Conservation (phyloP, 2,329 filamentous ascomycete species). For the Xylaria sp. region DNA sequence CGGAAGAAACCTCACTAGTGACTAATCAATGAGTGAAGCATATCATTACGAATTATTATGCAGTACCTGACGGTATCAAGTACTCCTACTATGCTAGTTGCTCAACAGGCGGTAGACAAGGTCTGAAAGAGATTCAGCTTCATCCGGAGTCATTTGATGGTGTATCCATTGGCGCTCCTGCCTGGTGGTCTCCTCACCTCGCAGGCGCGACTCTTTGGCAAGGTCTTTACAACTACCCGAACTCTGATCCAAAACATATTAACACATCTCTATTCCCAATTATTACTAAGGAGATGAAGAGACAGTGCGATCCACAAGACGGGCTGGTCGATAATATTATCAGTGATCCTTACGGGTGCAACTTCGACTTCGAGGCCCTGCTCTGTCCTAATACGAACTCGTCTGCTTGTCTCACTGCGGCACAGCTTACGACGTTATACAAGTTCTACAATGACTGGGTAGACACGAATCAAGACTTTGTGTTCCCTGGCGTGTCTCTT, state of each 20-base stretch:
- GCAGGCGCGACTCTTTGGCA: constrained; percentile 50
- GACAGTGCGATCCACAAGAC: constrained; percentile 57
- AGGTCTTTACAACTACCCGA: constrained; percentile 56
- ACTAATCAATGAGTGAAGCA: constrained; percentile 44
- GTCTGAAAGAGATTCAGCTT: constrained; percentile 62
- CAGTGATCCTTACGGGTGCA: constrained; percentile 54
- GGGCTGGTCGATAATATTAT: constrained; percentile 56
- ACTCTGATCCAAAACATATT: constrained; percentile 55
- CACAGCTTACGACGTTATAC: constrained; percentile 52
- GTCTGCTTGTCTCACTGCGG: constrained; percentile 51
- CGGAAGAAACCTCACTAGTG: neutral
- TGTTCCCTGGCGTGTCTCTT: constrained; percentile 44
- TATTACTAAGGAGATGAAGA: constrained; percentile 54
- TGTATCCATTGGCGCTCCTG: constrained; percentile 61
- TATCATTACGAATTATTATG: constrained; percentile 61
- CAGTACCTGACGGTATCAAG: constrained; percentile 47
- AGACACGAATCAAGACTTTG: constrained; percentile 42
- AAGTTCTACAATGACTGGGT: constrained; percentile 47
- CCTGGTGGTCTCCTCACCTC: constrained; percentile 61
- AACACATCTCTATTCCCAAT: constrained; percentile 51
- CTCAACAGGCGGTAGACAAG: constrained; percentile 69
- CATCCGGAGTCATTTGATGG: constrained; percentile 68
- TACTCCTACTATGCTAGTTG: constrained; percentile 67
- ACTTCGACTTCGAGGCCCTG: constrained; percentile 51
- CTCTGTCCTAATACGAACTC: constrained; percentile 47